Base-by-base conservation (phyloP, 768 basidiomycete species). In the Jaapia argillacea region DNA sequence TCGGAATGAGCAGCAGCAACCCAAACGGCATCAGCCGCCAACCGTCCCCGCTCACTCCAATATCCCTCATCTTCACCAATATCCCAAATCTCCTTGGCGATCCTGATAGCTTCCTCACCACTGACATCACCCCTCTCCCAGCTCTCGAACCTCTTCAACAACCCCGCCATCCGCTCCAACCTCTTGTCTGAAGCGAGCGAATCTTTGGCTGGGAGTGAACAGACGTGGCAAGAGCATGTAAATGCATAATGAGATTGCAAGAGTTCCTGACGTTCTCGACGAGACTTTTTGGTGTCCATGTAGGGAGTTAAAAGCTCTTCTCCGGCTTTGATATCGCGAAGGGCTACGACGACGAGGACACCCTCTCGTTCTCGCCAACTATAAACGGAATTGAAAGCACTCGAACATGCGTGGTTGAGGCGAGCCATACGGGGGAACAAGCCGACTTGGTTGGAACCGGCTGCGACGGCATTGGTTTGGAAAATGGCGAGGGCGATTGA, bases 401-500 rank as follows among this genome's bases (percentile, higher is more conserved):
- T 65, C 3, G 79, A 73, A 52, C 81, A 83, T 0, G 76, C 81
- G 48, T 83, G 81, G 50, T 85, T 85, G 47, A 83, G 49, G 35
- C 81, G 66, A 10, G 79, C 77, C 69, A 76, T 79, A 18, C 56
- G 63, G n/a, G 79, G 79, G 55, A 82, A 83, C n/a, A 85, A 64
- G 0, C 79, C 81, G 3, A 74, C 72, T 16, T 59, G 53, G 6
- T 24, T 47, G 1, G 64, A 58, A 1, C 75, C 77, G 3, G 78
- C 71, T 3, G 70, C 60, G 5, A 81, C 74, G 1, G 75, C 76
- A 51, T 83, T 84, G 3, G 81, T 82, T 55, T 79, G 69, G 54
- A 81, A 77, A 45, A 79, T 81, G 0, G 77, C 76, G 14, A 84
- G 59, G 0, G 75, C 75, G n/a, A 77, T 59, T 52, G 71, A 27